Base-by-base conservation (phyloP, 371 early-diverging fungal species). In the Mortierella sp. region DNA sequence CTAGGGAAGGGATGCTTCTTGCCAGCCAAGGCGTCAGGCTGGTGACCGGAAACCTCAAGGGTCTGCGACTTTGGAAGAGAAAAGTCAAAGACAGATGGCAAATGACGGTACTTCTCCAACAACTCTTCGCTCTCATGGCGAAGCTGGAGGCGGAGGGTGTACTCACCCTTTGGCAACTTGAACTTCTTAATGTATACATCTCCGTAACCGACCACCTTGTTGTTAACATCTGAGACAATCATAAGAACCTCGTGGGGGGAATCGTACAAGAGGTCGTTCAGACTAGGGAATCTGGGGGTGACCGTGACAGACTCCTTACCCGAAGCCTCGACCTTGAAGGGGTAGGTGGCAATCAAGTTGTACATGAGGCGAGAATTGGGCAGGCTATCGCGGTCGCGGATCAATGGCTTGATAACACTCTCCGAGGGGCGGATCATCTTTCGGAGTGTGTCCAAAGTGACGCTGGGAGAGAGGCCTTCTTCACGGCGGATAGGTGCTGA, bases 131-230 rank as follows among this genome's bases (percentile, higher is more conserved):
- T 84, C 63, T 90, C 87, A 15, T 93, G 91, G 23, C 91, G 87
- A 23, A 98, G 70, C 79, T 95, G 96, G 55, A 91, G 92, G 55
- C 90, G 91, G 51, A 96, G 84, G 6, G 88, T 89, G 77, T 97
- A 97, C 40, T 94, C 96, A 17, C 98, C 97, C 85, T 94, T 93
- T 32, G 85, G 82, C n/a, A 96, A 74, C 65, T 92, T 92, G 61
- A 93, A 76, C 2, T 76, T 70, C 63, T 91, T 92, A 31, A 93
- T 82, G 80, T 95, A 96, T 22, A 94, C 89, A 83, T 94, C 95
- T 40, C 93, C 85, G 28, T 87, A 85, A 0, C 86, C 89, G 12
- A 95, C 68, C 5, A 89, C 85, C 72, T 91, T 89, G 83, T 93
- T 88, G 65, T 89, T 86, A 17, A 83, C 79, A 70, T 90, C 89